Evolutionary conservation across 495 filamentous ascomycete species (phyloP).

Genomic region (Neurospora sp.): DNA sequence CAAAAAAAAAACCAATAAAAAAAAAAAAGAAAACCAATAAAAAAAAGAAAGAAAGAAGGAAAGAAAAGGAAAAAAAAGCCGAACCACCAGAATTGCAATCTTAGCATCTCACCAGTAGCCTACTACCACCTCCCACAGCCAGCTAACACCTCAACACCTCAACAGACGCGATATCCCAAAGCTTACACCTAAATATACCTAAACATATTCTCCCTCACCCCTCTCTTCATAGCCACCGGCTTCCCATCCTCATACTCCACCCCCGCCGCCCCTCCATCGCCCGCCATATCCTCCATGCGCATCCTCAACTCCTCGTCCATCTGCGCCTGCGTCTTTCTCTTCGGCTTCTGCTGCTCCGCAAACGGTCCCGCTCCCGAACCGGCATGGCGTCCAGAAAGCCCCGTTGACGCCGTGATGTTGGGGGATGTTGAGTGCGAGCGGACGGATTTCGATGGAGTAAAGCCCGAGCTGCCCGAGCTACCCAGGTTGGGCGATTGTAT

Average conservation of each 20-base stretch:
- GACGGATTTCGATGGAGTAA: background rate
- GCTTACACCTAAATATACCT: constrained; percentile 15
- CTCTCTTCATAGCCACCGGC: constrained; percentile 65
- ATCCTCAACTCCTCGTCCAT: constrained; percentile 57
- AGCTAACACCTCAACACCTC: no score
- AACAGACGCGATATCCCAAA: no score
- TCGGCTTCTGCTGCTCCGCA: constrained; percentile 1
- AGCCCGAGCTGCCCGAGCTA: background rate
- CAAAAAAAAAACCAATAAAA: no score
- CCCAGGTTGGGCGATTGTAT: background rate
- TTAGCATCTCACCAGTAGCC: no score
- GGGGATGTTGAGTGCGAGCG: background rate
- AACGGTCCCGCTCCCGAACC: background rate
- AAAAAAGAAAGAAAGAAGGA: no score
- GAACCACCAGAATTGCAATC: no score
- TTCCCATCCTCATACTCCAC: constrained; percentile 72
- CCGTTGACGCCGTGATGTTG: background rate
- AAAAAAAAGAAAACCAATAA: no score
- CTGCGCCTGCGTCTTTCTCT: constrained; percentile 42
- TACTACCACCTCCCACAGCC: no score
- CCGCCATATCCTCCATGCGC: constrained; percentile 58
- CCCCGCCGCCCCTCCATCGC: constrained; percentile 68
- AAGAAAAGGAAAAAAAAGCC: no score
- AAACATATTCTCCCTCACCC: constrained; percentile 75
- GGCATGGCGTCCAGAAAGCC: background rate